Base-by-base conservation (phyloP, 768 basidiomycete genomes). In the Leccinum truebloodii region DNA sequence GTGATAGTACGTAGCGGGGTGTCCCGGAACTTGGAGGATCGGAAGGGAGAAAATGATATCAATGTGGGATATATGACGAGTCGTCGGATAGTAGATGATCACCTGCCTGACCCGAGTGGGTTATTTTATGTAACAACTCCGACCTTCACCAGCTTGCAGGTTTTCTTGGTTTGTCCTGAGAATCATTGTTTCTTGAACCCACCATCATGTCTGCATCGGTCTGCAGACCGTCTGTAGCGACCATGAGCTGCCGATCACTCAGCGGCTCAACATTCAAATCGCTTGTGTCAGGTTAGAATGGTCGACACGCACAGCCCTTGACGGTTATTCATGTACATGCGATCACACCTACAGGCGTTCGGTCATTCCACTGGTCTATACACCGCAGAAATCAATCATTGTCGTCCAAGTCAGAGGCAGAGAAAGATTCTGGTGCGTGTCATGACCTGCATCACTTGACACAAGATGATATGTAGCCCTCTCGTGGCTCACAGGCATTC, bases 401-500 rank as follows among this genome's bases (percentile, higher is more conserved):
- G 35, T 4, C 62, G 13, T 57, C 58, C 10, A 52, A 57, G 28
- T n/a, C 59, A 54, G 68, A 65, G 51, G 54, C 54, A 54, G 65
- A 54, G 53, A 71, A 67, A 55, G 64, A 66, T 65, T 63, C 69
- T 53, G 74, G 73, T 75, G 54, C 54, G 50, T 64, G 54, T 56
- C 55, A 30, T 55, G n/a, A 18, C 30, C 28, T 54, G 7, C 24
- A 32, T 61, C 22, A 54, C 20, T 39, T 54, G 37, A 48, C 54
- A 28, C 22, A 51, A 18, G 26, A 52, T 55, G 53, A 66, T 26
- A 18, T 44, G 16, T 35, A 12, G 6, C 7, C 7, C 20, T 55
- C 32, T 37, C 37, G 41, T 57, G 51, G 51, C 34, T 58, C 54
- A n/a, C 66, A 83, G 84, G 83, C 28, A 75, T 67, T 62, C 87